These are phyloP conservation scores for Wickerhamomyces canadensis DNA, from an alignment of 805 yeast genomes.

Conservation along the genomic window DNA sequence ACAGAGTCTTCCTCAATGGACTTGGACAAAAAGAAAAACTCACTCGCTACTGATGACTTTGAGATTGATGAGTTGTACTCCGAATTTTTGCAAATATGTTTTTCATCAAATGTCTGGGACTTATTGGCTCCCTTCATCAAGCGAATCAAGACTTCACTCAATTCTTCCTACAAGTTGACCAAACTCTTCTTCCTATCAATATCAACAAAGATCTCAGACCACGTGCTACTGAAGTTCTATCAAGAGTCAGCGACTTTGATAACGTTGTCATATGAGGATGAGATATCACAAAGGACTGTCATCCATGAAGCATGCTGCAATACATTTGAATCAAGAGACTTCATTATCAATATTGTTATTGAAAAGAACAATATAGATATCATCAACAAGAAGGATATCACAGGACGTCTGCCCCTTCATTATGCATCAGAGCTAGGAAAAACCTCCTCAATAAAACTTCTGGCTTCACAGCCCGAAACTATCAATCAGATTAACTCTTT, in stretches of 20 bases:
- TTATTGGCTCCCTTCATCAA: slow-evolving; percentile 40
- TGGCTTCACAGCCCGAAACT: slow-evolving; percentile 27
- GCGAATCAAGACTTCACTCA: slow-evolving; percentile 34
- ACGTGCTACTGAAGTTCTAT: slow-evolving; percentile 43
- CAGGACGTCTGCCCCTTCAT: slow-evolving; percentile 81
- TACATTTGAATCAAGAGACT: slow-evolving; percentile 15
- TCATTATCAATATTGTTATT: slow-evolving; percentile 19
- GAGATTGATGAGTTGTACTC: slow-evolving; percentile 67
- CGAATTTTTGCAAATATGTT: slow-evolving; percentile 55
- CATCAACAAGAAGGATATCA: slow-evolving; percentile 46
- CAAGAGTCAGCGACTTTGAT: slow-evolving; percentile 36
- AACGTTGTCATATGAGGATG: slow-evolving; percentile 62
- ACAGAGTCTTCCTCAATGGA: not conserved
- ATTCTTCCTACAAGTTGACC: slow-evolving; percentile 46
- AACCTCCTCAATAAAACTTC: slow-evolving; percentile 34
- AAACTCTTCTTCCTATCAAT: slow-evolving; percentile 70
- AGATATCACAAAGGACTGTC: slow-evolving; percentile 64
- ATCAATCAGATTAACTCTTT: slow-evolving; percentile 32
- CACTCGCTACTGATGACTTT: slow-evolving; percentile 27
- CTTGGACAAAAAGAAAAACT: slow-evolving; percentile 1
- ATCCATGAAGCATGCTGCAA: slow-evolving; percentile 58
- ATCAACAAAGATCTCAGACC: slow-evolving; percentile 53
- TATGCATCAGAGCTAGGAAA: slow-evolving; percentile 68
- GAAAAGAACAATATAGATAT: slow-evolving; percentile 20
- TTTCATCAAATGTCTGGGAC: slow-evolving; percentile 29